Base-by-base conservation (phyloP, 2,329 filamentous ascomycete genomes). In the Emergomyces africanus region DNA sequence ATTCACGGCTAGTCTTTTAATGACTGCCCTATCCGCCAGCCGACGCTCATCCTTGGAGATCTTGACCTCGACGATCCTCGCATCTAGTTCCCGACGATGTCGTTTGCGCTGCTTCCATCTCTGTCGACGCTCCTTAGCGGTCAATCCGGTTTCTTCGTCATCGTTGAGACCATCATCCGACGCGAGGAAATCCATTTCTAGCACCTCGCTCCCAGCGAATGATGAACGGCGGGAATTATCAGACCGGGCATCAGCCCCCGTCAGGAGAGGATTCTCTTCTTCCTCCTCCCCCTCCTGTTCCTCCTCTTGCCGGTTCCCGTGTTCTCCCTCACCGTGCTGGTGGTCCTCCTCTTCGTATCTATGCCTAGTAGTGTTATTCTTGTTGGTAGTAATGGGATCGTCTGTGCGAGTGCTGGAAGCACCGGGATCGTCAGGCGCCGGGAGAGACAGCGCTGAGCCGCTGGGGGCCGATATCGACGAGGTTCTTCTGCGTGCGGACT, bases 111-210 rank as follows among this genome's bases (percentile, higher is more conserved):
- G 80, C 68, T 83, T 82, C 66, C 85, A 84, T 69, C 85, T 83
- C 64, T 82, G 70, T 55, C 71, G 80, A 70, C 83, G 55, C 67
- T 92, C 88, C 67, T 84, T 82, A 61, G 81, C 80, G 42, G 89
- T 95, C 65, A 96, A 77, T 0, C 90, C 91, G 1, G 88, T 89
- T 78, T 96, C 91, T 75, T 95, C 91, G 69, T 96, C 91, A 66
- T 92, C 88, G 61, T 88, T 83, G 33, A 88, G 71, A 53, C 87
- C 88, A 63, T 90, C 86, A 64, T 89, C 87, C 33, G 84, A 85
- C 58, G 83, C 80, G 64, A 83, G 74, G 63, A 79, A 74, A 66
- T 80, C 78, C 66, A 83, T 70, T 69, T 85, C 82, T 66, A 82
- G 77, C 65, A 84, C 82, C 57, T 79, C 77, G 63, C 75, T 74